phyloP scores from a whole-genome alignment of 148 eudicot species.

The Camellia sinensis region DNA sequence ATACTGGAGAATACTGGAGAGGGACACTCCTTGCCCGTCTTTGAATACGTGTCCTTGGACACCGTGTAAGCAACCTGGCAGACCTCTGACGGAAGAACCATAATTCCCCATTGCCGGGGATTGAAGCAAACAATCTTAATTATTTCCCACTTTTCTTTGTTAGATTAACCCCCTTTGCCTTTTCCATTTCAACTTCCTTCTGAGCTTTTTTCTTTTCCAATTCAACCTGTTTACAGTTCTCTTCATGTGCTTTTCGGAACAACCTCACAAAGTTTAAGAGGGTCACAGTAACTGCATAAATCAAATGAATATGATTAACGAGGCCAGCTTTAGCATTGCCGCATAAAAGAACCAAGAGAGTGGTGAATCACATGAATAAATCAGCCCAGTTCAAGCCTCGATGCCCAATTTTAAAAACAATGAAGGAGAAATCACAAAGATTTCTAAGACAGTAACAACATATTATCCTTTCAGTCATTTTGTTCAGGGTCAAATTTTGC shows the following conservation, averaged over 20 bases:
- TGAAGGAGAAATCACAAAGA: too few relatives aligned
- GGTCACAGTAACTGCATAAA: conserved; percentile 70
- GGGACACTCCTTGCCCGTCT: conserved; percentile 23
- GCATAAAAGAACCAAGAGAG: not conserved
- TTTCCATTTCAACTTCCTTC: conserved; percentile 79
- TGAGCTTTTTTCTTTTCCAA: conserved; percentile 80
- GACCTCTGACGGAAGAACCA: conserved; percentile 19
- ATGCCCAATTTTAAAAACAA: too few relatives aligned
- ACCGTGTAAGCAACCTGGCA: conserved; percentile 12
- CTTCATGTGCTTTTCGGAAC: conserved; percentile 84
- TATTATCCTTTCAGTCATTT: too few relatives aligned
- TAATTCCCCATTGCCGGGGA: conserved; percentile 11
- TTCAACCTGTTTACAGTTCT: conserved; percentile 83
- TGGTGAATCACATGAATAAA: not conserved
- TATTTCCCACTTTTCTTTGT: conserved; percentile 36
- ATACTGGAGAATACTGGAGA: not conserved
- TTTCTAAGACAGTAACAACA: too few relatives aligned
- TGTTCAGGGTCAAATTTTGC: too few relatives aligned
- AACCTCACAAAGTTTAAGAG: conserved; percentile 76
- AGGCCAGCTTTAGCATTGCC: not conserved
- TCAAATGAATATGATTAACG: not conserved
- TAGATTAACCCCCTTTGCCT: conserved; percentile 48
- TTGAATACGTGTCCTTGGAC: conserved; percentile 6
- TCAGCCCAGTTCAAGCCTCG: too few relatives aligned
- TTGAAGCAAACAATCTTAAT: conserved; percentile 9